Percentiles rank a stretch among this genome's conserved stretches.
Evolutionary conservation across 129 eudicot species (phyloP).

Genomic region (Flaveria brownii): DNA sequence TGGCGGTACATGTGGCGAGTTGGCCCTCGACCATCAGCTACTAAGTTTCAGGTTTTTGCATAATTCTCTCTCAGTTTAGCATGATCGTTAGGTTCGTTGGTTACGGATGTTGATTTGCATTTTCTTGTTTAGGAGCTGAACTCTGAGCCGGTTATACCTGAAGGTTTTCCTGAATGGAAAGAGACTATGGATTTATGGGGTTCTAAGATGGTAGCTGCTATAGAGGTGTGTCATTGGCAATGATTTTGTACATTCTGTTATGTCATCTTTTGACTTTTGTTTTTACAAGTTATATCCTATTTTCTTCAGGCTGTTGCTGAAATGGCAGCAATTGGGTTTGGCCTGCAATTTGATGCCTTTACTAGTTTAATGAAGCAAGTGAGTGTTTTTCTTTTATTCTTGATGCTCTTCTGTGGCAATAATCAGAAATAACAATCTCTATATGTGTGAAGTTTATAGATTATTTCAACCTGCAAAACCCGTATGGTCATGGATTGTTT

Average conservation of each 20-base stretch:
- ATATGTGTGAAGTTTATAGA: neutral
- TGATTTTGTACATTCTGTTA: slow-evolving; percentile 2
- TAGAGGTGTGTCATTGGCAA: slow-evolving; percentile 51
- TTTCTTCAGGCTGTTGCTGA: slow-evolving; percentile 84
- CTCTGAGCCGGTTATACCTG: slow-evolving; percentile 92
- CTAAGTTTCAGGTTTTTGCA: slow-evolving; percentile 67
- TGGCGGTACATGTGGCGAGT: slow-evolving; percentile 99
- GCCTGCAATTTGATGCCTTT: slow-evolving; percentile 80
- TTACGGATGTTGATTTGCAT: slow-evolving; percentile 10
- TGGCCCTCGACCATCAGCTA: slow-evolving; percentile 89
- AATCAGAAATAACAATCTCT: neutral
- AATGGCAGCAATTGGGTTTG: slow-evolving; percentile 99
- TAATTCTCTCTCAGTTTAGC: neutral
- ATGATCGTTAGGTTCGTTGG: neutral
- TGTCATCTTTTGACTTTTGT: neutral
- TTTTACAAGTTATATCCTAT: neutral
- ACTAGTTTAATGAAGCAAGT: slow-evolving; percentile 93
- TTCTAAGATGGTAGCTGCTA: slow-evolving; percentile 82
- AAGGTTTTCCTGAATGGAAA: slow-evolving; percentile 93
- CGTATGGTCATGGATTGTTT: neutral
- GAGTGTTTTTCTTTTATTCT: slow-evolving; percentile 5
- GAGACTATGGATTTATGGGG: slow-evolving; percentile 97
- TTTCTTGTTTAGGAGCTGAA: slow-evolving; percentile 64
- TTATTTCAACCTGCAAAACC: neutral
- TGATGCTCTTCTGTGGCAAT: neutral